Percentiles rank a stretch among this genome's conserved stretches.
phyloP scores from a whole-genome alignment of 2,329 filamentous ascomycete species.

The Cladosporium sp. region DNA sequence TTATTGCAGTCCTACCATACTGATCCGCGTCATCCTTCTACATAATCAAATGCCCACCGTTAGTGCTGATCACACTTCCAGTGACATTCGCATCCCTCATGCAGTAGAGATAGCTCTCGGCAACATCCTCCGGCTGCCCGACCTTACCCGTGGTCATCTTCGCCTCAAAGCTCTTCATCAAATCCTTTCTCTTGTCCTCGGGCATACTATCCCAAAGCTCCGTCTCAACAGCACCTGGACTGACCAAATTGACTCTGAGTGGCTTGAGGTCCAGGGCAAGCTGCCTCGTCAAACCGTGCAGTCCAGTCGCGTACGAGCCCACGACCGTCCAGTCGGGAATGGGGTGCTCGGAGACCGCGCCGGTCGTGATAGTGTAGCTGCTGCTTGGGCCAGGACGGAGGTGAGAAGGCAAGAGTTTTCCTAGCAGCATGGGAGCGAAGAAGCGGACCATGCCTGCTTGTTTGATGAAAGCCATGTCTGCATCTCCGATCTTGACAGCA shows the following conservation, averaged over 20 bases:
- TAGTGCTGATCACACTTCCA: slow-evolving; percentile 40
- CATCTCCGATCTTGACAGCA: slow-evolving; percentile 37
- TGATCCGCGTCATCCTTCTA: background rate
- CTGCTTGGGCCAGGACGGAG: slow-evolving; percentile 39
- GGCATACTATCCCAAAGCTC: slow-evolving; percentile 36
- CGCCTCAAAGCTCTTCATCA: slow-evolving; percentile 24
- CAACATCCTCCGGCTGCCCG: slow-evolving; percentile 39
- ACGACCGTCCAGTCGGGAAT: slow-evolving; percentile 49
- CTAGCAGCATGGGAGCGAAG: slow-evolving; percentile 49
- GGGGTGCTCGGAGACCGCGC: slow-evolving; percentile 49
- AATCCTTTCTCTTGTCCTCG: slow-evolving; percentile 24
- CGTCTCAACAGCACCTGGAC: slow-evolving; percentile 50
- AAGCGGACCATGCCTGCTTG: slow-evolving; percentile 48
- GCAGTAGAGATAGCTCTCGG: slow-evolving; percentile 46
- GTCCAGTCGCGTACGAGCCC: slow-evolving; percentile 46
- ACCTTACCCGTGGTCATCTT: slow-evolving; percentile 34
- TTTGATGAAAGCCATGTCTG: slow-evolving; percentile 37
- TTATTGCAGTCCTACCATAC: too few species aligned
- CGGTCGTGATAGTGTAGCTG: slow-evolving; percentile 56
- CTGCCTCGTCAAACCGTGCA: slow-evolving; percentile 51
- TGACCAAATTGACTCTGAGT: slow-evolving; percentile 59
- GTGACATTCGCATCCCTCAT: slow-evolving; percentile 46
- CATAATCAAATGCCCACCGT: slow-evolving; percentile 25
- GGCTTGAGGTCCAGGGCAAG: slow-evolving; percentile 62
- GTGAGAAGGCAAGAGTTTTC: slow-evolving; percentile 46